Percentiles rank a stretch among this genome's conserved stretches.
These are phyloP conservation scores for Phaeosphaeriaceae sp. DNA, from an alignment of 2,329 filamentous ascomycete genomes.

Conservation along the genomic window DNA sequence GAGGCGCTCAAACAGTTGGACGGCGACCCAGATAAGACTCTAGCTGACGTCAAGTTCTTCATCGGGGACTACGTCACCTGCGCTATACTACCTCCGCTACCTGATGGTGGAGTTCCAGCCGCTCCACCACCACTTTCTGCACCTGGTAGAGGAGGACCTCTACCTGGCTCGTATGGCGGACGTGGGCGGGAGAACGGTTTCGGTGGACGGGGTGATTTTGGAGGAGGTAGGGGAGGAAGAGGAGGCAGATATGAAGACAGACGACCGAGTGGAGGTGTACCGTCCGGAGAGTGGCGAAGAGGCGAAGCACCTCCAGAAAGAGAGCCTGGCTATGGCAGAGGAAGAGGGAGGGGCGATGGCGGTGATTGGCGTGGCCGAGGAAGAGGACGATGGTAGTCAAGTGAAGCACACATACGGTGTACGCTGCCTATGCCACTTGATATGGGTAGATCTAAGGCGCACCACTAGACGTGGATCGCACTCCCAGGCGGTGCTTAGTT, in stretches of 20 bases:
- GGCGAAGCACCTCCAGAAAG: constrained; percentile 66
- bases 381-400: constrained; percentile 38
- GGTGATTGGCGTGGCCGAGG: constrained; percentile 42
- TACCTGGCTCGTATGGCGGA: constrained; percentile 30
- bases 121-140: constrained; percentile 55
- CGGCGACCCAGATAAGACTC: constrained; percentile 72
- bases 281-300: constrained; percentile 69
- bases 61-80: constrained; percentile 89
- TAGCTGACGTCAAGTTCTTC: constrained; percentile 80
- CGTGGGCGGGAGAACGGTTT: constrained; percentile 42
- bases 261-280: constrained; percentile 52
- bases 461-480: no score
- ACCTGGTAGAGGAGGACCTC: constrained; percentile 38
- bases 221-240: constrained; percentile 48
- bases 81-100: constrained; percentile 76
- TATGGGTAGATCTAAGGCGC: no score
- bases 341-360: constrained; percentile 45
- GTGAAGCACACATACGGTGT: not conserved
- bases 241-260: constrained; percentile 44
- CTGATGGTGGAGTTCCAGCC: constrained; percentile 76
- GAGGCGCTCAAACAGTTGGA: constrained; percentile 54
- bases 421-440: not conserved
- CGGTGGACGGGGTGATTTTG: constrained; percentile 41
- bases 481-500: no score
- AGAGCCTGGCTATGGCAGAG: constrained; percentile 41